Percentiles rank a stretch among this genome's conserved stretches.
Conservation (phyloP, 257 asterid species). For the Solanum peruvianum region DNA sequence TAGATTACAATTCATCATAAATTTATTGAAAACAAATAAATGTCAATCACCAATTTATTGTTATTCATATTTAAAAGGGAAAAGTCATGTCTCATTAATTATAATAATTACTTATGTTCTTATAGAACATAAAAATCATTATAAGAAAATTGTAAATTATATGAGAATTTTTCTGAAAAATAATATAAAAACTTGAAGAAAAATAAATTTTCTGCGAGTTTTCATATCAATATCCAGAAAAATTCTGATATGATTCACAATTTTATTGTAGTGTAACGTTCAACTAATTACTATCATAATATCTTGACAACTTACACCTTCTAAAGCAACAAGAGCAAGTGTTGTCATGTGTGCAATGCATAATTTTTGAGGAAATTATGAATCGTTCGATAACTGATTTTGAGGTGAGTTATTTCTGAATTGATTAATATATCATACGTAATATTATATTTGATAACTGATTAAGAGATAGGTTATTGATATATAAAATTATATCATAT, state of each 20-base stretch:
- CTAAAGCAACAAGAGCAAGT: neutral
- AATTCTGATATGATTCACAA: no score
- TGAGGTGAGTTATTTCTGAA: neutral
- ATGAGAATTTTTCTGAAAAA: fast-evolving
- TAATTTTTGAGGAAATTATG: neutral
- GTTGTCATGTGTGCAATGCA: neutral
- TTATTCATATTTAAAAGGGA: neutral
- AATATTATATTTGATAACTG: neutral
- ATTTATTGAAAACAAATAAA: neutral
- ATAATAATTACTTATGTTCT: no score
- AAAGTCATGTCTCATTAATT: neutral
- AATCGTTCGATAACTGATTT: no score
- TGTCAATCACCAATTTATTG: neutral
- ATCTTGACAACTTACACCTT: neutral
- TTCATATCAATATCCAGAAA: no score
- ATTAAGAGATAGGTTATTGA: neutral
- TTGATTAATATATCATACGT: no score
- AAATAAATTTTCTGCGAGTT: no score
- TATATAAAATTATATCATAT: no score
- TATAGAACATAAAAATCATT: no score
- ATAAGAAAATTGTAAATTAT: no score
- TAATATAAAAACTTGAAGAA: no score
- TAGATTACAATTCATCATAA: neutral
- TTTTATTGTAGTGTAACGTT: no score
- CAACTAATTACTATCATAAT: no score